Base-by-base conservation (phyloP, 2,329 filamentous ascomycete species). In the Fusarium denticulatum region DNA sequence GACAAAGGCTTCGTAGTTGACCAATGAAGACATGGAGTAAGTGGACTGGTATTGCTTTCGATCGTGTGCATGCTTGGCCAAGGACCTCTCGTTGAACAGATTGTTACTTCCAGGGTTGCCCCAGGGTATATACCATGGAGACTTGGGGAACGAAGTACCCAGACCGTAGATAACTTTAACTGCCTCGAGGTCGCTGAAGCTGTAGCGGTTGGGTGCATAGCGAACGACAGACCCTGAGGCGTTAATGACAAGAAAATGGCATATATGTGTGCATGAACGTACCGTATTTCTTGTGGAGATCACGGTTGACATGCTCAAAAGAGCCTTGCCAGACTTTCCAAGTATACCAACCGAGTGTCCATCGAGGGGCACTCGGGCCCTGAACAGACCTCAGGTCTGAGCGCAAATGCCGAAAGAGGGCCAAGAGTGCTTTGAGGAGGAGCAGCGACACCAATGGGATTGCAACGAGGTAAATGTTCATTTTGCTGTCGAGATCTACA, bases 141-240 rank as follows among this genome's bases (percentile, higher is more conserved):
- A 20, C 71, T 30, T 14, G 64, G 77, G 22, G 60, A 11, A 77
- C 63, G 22, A 52, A 14, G 30, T 26, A 15, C 47, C 47, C 32
- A 52, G 22, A 26, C 79, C 78, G 47, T 81, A 80, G 49, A 83
- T 81, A 43, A 78, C 69, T 61, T 84, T 85, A 6, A 82, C 70
- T 1, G 84, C 85, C 0, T 81, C 75, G 0, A 80, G 77, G 60
- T 86, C 82, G 39, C 80, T 80, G 67, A 88, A 79, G 40, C 83
- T 86, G 61, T 86, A 88, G 13, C 86, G 82, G 24, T 85, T 81
- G 0, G 86, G 86, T 0, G 84, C 85, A 61, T 87, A 82, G 0
- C 86, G 84, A 1, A 88, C 81, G n/a, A 88, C 77, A 34, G 30
- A 24, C 0, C 30, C 30, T 52, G 30, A 11, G 12, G 8, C 6